Evolutionary conservation across 345 rosid genomes (phyloP), one percentile per base, ranked within the genome.

Genomic region (Ceriops zippeliana): DNA sequence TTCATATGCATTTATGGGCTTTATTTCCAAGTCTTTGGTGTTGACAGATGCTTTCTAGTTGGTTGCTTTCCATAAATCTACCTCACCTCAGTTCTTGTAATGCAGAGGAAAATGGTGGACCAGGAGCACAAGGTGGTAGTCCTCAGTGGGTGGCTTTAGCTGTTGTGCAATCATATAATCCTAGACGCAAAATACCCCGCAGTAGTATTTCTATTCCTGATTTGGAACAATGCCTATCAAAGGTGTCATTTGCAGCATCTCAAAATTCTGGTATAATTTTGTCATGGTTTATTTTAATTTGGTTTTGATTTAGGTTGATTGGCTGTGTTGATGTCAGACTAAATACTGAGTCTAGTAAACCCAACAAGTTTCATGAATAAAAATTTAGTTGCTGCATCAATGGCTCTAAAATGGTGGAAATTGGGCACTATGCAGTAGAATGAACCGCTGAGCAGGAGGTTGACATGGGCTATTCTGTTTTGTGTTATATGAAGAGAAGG

Each of bases 131-230:
- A 70, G 76, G 64, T 57, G 70, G 60, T 49, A 35, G 75, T 58
- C 72, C 81, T 30, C 75, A 32, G 57, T 87, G 96, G 96, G 93
- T 87, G 61, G 96, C 85, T 76, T 81, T 92, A 68, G 96, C 87
- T 73, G 90, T 90, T 70, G 83, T 87, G 38, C 98, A 92, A 69
- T 85, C 96, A 7, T 87, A 86, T 62, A 87, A 83, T 73, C 83
- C 90, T 26, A 83, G 87, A 75, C 85, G 89, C 52, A 92, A 85
- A 79, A 81, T 84, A 60, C 87, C 91, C 7, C 91, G 96, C 32
- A 84, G 93, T 63, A 76, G 65, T 64, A 84, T 90, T 71, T 85
- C 92, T 58, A 78, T 87, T 70, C 84, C 89, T 78, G 89, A 87
- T 64, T 74, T 92, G 79, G 98, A 92, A 73, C 64, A 62, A 70